Conservation (phyloP, 2,329 filamentous ascomycete genomes). For the Trichoderma koningiopsis region DNA sequence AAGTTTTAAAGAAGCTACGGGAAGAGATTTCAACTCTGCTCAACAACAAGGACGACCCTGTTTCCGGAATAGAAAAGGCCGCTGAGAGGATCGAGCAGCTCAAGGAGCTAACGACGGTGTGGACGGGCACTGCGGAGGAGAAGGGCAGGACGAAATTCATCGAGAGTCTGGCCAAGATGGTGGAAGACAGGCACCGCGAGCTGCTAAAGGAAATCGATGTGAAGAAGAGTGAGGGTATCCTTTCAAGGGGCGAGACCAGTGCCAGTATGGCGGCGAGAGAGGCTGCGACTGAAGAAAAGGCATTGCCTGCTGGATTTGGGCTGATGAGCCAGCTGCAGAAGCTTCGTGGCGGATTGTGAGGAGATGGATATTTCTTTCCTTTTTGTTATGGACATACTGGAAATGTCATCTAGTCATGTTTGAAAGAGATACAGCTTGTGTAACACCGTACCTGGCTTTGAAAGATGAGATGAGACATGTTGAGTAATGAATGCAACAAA, state of each 20-base stretch:
- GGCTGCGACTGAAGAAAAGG: slow-evolving; percentile 45
- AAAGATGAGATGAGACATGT: neutral
- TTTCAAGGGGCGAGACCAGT: slow-evolving; percentile 32
- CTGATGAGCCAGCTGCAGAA: slow-evolving; percentile 66
- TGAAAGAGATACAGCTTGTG: neutral
- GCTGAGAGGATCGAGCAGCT: slow-evolving; percentile 74
- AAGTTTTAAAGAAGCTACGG: slow-evolving; percentile 70
- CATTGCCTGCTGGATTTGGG: slow-evolving; percentile 56
- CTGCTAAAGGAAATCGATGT: slow-evolving; percentile 55
- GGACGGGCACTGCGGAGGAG: slow-evolving; percentile 95
- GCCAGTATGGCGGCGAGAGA: slow-evolving; percentile 36
- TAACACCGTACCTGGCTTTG: neutral
- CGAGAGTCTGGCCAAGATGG: slow-evolving; percentile 75
- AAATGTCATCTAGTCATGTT: neutral
- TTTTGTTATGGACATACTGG: neutral
- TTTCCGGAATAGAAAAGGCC: slow-evolving; percentile 73
- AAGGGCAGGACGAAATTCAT: slow-evolving; percentile 81
- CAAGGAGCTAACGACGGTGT: slow-evolving; percentile 74
- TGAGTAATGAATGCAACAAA: neutral
- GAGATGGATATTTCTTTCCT: neutral
- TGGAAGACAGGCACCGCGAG: slow-evolving; percentile 71
- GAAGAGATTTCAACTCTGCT: slow-evolving; percentile 73
- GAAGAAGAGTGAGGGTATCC: slow-evolving; percentile 38
- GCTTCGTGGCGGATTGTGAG: slow-evolving; percentile 55
- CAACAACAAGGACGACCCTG: slow-evolving; percentile 56